A percentile compares a stretch with the other conserved stretches of the same genome.
These are phyloP conservation scores for Massarina eburnea DNA, from an alignment of 2,329 filamentous ascomycete genomes.

Conservation along the genomic window DNA sequence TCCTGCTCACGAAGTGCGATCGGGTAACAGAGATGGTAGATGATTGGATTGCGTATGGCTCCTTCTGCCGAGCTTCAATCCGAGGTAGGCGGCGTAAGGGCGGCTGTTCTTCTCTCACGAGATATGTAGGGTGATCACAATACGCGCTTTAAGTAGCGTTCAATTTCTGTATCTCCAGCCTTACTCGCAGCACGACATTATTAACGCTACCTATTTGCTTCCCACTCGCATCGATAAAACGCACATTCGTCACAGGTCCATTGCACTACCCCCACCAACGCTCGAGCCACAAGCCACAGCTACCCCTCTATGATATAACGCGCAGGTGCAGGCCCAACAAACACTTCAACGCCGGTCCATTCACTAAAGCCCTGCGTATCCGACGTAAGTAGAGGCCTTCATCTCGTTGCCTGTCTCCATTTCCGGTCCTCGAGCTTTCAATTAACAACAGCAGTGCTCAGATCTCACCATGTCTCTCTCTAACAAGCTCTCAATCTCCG, in stretches of 20 bases:
- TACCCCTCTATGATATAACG: slow-evolving; percentile 5
- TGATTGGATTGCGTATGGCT: background rate
- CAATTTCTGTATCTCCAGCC: background rate
- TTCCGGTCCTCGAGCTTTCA: slow-evolving; percentile 7
- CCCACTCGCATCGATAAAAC: background rate
- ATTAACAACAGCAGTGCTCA: slow-evolving; percentile 22
- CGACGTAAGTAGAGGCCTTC: background rate
- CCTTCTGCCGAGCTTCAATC: background rate
- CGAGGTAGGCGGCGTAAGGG: background rate
- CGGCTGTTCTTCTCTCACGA: background rate
- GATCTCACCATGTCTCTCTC: slow-evolving; percentile 80
- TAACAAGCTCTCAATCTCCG: slow-evolving; percentile 95
- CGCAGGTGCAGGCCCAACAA: background rate
- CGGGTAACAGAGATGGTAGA: background rate
- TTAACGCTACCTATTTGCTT: too few species aligned
- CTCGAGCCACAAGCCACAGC: slow-evolving; percentile 3
- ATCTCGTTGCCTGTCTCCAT: background rate
- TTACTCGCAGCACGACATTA: background rate
- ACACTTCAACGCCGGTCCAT: background rate
- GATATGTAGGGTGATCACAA: background rate
- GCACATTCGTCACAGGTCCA: background rate
- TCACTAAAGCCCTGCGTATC: background rate
- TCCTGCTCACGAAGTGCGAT: background rate
- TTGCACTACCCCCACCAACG: slow-evolving; percentile 1
- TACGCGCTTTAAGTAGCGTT: background rate